Evolutionary conservation across 345 rosid genomes (phyloP).

Genomic region (Eucalyptus viminalis): DNA sequence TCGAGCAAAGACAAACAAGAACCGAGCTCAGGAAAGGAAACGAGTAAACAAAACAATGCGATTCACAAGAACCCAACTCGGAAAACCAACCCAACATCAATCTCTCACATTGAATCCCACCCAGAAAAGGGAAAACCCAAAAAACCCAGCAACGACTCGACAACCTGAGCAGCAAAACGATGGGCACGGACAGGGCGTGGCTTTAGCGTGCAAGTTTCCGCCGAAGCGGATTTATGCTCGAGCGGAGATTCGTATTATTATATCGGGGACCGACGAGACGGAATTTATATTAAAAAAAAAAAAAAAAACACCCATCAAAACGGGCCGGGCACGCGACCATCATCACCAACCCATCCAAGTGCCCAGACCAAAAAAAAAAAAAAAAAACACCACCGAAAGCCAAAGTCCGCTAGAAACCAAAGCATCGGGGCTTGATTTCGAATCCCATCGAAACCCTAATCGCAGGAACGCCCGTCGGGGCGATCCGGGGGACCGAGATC

Average conservation of each 20-base stretch:
- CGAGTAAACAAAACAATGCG: not conserved
- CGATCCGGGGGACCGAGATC: not conserved
- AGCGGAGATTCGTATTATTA: not conserved
- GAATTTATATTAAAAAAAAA: not conserved
- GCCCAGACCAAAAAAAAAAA: not conserved
- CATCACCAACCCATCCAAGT: not conserved
- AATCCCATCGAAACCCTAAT: not conserved
- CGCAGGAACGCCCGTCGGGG: not conserved
- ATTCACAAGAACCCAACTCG: not conserved
- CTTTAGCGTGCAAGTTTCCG: not conserved
- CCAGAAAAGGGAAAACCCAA: not conserved
- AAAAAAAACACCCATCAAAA: not conserved
- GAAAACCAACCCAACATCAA: not conserved
- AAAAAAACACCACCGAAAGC: not conserved
- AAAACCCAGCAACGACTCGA: not conserved
- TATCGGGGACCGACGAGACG: not conserved
- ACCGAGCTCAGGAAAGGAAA: not conserved
- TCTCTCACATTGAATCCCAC: not conserved
- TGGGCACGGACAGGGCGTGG: not conserved
- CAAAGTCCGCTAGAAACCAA: not conserved
- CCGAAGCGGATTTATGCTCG: not conserved
- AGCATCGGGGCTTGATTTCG: not conserved
- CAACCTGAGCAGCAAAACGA: not conserved
- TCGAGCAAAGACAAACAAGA: not conserved
- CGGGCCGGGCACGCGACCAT: not conserved